Conservation (phyloP, 345 rosid genomes). For the Salix brachista region DNA sequence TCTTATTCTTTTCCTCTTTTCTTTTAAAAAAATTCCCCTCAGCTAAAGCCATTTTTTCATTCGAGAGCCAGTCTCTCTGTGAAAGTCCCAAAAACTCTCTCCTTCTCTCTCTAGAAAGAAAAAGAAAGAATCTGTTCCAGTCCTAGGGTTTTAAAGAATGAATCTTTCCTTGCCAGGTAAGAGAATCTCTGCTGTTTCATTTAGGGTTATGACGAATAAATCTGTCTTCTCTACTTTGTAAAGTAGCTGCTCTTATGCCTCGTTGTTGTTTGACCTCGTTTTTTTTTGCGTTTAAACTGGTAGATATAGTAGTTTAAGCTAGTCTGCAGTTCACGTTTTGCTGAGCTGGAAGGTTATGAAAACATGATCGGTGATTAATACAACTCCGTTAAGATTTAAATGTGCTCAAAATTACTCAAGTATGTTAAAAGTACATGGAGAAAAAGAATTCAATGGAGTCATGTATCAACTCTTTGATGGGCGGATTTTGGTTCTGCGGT, state of each 20-base stretch:
- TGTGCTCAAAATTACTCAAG: too few species aligned
- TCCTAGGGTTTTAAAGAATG: slow-evolving; percentile 24
- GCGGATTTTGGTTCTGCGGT: not conserved
- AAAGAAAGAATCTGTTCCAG: not conserved
- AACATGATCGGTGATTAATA: too few species aligned
- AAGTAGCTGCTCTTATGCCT: not conserved
- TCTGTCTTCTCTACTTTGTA: not conserved
- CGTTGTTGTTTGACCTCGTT: not conserved
- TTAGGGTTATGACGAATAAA: not conserved
- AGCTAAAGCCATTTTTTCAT: slow-evolving; percentile 2
- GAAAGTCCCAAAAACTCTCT: not conserved
- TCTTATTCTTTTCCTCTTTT: too few species aligned
- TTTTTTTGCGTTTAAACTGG: not conserved
- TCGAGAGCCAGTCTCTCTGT: not conserved
- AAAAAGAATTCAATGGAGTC: too few species aligned
- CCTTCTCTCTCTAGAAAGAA: slow-evolving; percentile 11
- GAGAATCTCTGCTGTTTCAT: slow-evolving; percentile 10
- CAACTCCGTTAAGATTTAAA: too few species aligned
- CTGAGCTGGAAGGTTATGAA: too few species aligned
- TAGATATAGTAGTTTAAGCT: too few species aligned
- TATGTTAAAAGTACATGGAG: too few species aligned
- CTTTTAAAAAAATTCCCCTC: not conserved
- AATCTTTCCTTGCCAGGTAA: slow-evolving; percentile 17
- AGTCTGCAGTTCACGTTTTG: too few species aligned
- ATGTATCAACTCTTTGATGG: too few species aligned